A percentile compares a stretch with the other conserved stretches of the same genome.
These are phyloP conservation scores for Stemphylium beticola DNA, from an alignment of 2,329 filamentous ascomycete species.

Conservation along the genomic window DNA sequence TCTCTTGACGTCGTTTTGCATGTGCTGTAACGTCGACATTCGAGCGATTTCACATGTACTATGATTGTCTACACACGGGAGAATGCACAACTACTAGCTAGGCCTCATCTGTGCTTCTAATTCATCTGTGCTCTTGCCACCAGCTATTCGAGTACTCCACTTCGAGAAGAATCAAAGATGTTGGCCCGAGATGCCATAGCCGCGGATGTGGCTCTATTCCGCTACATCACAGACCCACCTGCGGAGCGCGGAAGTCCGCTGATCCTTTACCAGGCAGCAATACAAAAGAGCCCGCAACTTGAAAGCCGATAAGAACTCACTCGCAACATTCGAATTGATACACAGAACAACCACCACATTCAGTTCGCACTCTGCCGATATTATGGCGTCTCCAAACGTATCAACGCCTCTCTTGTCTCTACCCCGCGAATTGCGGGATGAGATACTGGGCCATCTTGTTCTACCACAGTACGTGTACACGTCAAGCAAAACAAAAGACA, in stretches of 20 bases:
- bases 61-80: too few species aligned
- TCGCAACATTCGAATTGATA: not conserved
- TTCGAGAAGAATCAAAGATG: too few species aligned
- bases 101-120: too few species aligned
- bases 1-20: too few species aligned
- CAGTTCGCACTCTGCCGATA: not conserved
- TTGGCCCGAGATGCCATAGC: not conserved
- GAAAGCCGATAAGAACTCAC: not conserved
- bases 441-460: conserved; percentile 29
- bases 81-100: too few species aligned
- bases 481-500: conserved; percentile 23
- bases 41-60: too few species aligned
- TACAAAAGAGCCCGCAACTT: not conserved
- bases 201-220: not conserved
- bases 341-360: not conserved
- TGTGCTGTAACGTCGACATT: too few species aligned
- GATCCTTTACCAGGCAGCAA: not conserved
- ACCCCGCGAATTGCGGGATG: conserved; percentile 39
- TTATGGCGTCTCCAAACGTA: not conserved
- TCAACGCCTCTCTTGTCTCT: conserved; percentile 22
- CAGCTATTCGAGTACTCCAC: too few species aligned
- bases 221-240: not conserved
- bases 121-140: too few species aligned
- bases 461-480: conserved; percentile 32
- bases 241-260: conserved; percentile 8